These are phyloP conservation scores for Metarhizium guizhouense DNA, from an alignment of 2,329 filamentous ascomycete genomes.

Conservation along the genomic window DNA sequence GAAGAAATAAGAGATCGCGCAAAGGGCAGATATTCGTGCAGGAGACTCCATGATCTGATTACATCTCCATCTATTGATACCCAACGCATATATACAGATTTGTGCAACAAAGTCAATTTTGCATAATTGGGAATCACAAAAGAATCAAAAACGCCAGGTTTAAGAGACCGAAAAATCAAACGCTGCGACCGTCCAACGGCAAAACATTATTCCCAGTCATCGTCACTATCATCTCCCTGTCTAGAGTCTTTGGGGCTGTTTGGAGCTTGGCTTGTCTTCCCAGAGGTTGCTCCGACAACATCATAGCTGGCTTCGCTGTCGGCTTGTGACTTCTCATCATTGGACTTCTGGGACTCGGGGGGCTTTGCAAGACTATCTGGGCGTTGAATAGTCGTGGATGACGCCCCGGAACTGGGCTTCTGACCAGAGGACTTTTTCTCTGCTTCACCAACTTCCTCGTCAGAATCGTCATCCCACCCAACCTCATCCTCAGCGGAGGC, in stretches of 20 bases:
- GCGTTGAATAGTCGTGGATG: slow-evolving; percentile 53
- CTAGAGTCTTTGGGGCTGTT: slow-evolving; percentile 50
- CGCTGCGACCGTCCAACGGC: neutral
- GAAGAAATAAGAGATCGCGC: slow-evolving; percentile 41
- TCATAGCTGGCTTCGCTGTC: slow-evolving; percentile 97
- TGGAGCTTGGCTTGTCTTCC: slow-evolving; percentile 69
- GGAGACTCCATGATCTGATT: neutral
- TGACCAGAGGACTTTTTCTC: slow-evolving; percentile 14
- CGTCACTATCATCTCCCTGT: slow-evolving; percentile 35
- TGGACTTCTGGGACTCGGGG: slow-evolving; percentile 59
- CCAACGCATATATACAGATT: slow-evolving; percentile 13
- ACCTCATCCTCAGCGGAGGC: slow-evolving; percentile 65
- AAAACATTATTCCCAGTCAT: slow-evolving; percentile 10
- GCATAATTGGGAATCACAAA: slow-evolving; percentile 10
- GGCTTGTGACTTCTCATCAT: slow-evolving; percentile 82
- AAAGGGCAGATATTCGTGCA: slow-evolving; percentile 4
- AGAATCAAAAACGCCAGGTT: slow-evolving; percentile 23
- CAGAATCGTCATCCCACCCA: slow-evolving; percentile 64
- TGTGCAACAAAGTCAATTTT: slow-evolving; percentile 1
- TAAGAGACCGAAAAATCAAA: neutral
- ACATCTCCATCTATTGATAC: slow-evolving; percentile 13
- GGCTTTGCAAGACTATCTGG: slow-evolving; percentile 48
- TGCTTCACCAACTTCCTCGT: slow-evolving; percentile 29
- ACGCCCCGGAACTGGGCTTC: slow-evolving; percentile 42
- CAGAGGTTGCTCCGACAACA: slow-evolving; percentile 71